Percentiles rank a stretch among this genome's conserved stretches.
Conservation (phyloP, 1,284 basidiomycete species). For the Marasmius sp. region DNA sequence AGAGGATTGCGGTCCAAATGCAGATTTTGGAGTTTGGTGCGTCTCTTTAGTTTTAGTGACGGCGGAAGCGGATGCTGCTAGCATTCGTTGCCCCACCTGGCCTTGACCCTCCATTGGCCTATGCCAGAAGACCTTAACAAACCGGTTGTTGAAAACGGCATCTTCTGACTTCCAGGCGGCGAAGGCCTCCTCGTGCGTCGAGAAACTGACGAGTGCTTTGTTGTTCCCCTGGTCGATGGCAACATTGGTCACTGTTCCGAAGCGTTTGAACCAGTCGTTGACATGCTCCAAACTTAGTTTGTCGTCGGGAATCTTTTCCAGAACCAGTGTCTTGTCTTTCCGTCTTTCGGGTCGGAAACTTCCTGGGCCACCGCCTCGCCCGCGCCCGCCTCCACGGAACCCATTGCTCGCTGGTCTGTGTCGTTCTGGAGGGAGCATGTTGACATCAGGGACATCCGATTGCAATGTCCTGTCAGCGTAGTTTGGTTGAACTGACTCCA, state of each 20-base stretch:
- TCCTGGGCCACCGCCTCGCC: constrained; percentile 52
- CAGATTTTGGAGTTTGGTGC: constrained; percentile 24
- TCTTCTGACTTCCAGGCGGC: constrained; percentile 91
- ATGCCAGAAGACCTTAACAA: constrained; percentile 95
- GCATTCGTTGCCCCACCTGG: constrained; percentile 66
- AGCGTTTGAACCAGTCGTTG: constrained; percentile 89
- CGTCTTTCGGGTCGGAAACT: constrained; percentile 65
- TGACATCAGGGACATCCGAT: constrained; percentile 26
- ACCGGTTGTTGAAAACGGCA: constrained; percentile 90
- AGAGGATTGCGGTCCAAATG: constrained; percentile 19
- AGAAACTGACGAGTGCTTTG: constrained; percentile 88
- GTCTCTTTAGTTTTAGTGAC: constrained; percentile 57
- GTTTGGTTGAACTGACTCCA: background rate
- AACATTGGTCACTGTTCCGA: constrained; percentile 92
- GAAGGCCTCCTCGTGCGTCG: constrained; percentile 83
- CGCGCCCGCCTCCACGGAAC: constrained; percentile 37
- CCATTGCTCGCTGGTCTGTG: constrained; percentile 20
- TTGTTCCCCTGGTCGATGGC: constrained; percentile 76
- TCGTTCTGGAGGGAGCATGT: constrained; percentile 28
- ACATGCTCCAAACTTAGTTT: constrained; percentile 78
- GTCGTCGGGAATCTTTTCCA: constrained; percentile 91
- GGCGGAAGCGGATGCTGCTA: constrained; percentile 75
- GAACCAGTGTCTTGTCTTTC: constrained; percentile 84
- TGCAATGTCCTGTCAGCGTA: constrained; percentile 14
- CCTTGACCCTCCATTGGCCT: constrained; percentile 87